Conservation (phyloP, 2,329 filamentous ascomycete species). For the Cladosporium sp. region DNA sequence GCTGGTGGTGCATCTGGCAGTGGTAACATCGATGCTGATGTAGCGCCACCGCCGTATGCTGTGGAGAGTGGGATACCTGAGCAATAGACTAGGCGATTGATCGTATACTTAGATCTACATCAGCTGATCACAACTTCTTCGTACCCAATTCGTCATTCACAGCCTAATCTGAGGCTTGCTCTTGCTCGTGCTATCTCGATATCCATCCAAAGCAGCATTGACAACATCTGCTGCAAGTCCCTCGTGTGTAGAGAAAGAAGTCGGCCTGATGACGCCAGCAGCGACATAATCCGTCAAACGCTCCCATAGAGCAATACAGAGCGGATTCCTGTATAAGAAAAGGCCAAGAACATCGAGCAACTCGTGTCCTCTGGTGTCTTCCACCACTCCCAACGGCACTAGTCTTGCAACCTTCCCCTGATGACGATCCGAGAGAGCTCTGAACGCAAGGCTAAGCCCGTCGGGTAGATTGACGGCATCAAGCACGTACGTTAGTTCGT, state of each 20-base stretch:
- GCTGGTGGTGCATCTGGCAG: conserved; percentile 8
- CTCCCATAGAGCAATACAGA: background rate
- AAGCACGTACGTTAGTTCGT: background rate
- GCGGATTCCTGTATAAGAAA: background rate
- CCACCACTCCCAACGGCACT: background rate
- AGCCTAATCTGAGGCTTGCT: conserved; percentile 3
- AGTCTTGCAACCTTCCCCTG: background rate
- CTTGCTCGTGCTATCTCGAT: conserved; percentile 1
- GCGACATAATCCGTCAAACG: background rate
- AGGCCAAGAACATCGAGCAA: conserved; percentile 6
- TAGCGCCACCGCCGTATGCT: background rate
- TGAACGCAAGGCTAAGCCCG: conserved; percentile 2
- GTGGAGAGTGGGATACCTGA: no score
- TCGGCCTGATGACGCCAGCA: background rate
- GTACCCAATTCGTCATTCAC: no score
- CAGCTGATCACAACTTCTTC: no score
- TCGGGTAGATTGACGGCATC: background rate
- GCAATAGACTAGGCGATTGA: no score
- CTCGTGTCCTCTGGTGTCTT: conserved; percentile 3
- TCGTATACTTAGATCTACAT: no score
- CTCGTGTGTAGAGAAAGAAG: background rate
- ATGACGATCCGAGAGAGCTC: background rate
- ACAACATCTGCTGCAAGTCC: background rate
- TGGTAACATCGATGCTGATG: background rate
- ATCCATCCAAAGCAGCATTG: conserved; percentile 3